Conservation (phyloP, 1,139 yeast genomes). For the Hyphopichia buzzinii region DNA sequence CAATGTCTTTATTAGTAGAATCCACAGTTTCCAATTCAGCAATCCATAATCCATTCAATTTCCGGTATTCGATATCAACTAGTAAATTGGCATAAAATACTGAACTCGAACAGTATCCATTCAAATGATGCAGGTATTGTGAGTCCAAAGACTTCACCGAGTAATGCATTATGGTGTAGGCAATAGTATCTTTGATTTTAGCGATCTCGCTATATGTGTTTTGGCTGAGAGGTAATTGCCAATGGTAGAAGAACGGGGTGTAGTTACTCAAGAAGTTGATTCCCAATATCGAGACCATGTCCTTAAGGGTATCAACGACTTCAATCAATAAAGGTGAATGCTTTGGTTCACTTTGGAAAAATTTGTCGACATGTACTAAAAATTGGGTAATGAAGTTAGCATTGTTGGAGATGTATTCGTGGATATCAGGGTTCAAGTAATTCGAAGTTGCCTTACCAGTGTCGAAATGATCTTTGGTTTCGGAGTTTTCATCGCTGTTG, state of each 20-base stretch:
- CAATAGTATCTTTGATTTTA: conserved; percentile 34
- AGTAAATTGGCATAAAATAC: conserved; percentile 21
- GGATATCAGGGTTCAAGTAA: conserved; percentile 34
- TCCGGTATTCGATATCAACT: conserved; percentile 29
- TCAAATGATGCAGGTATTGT: conserved; percentile 27
- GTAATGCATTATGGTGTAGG: conserved; percentile 28
- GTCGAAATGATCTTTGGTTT: conserved; percentile 5
- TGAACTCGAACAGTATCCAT: conserved; percentile 24
- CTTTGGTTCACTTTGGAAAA: conserved; percentile 13
- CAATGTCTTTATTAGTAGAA: conserved; percentile 16
- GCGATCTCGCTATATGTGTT: conserved; percentile 12
- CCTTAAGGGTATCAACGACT: conserved; percentile 23
- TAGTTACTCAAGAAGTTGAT: conserved; percentile 46
- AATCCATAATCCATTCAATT: conserved; percentile 29
- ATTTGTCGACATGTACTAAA: conserved; percentile 33
- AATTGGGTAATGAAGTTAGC: conserved; percentile 38
- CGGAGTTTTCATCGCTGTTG: conserved; percentile 7
- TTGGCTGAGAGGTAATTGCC: conserved; percentile 30
- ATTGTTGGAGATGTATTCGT: conserved; percentile 34
- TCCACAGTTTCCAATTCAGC: conserved; percentile 19
- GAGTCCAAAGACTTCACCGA: conserved; percentile 26
- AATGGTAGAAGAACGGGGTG: conserved; percentile 47
- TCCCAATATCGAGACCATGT: conserved; percentile 37
- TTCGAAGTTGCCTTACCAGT: conserved; percentile 16
- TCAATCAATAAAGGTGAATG: conserved; percentile 20